A percentile compares a stretch with the other conserved stretches of the same genome.
These are phyloP conservation scores for Tricharina praecox DNA, from an alignment of 495 filamentous ascomycete genomes.

Conservation along the genomic window DNA sequence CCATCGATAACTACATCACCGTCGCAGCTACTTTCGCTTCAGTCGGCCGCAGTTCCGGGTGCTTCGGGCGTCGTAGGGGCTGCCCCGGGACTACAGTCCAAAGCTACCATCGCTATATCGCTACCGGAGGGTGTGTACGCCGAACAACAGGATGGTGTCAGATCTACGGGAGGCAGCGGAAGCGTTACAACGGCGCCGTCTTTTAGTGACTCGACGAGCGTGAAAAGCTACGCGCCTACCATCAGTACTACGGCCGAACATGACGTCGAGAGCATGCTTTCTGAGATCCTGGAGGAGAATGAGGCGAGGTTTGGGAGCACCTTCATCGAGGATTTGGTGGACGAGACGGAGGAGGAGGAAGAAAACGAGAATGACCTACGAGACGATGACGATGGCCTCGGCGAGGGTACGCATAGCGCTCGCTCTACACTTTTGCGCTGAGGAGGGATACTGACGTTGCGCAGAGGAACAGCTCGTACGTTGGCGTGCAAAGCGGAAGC, in stretches of 20 bases:
- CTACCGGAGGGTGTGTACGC: slow-evolving; percentile 25
- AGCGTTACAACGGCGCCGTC: slow-evolving; percentile 18
- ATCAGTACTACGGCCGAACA: slow-evolving; percentile 41
- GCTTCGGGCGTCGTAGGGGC: slow-evolving; percentile 6
- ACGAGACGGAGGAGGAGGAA: slow-evolving; percentile 40
- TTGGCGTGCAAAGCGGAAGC: slow-evolving; percentile 54
- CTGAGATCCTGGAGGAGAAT: slow-evolving; percentile 43
- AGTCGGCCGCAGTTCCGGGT: slow-evolving; percentile 3
- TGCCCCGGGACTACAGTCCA: slow-evolving; percentile 18
- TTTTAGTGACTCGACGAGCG: slow-evolving; percentile 52
- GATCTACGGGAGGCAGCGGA: slow-evolving; percentile 7
- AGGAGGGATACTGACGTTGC: background rate
- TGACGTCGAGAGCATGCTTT: slow-evolving; percentile 68
- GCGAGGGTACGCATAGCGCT: slow-evolving; percentile 45
- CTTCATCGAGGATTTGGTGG: slow-evolving; percentile 6
- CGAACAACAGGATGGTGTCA: slow-evolving; percentile 21
- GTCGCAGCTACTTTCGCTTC: slow-evolving; percentile 10
- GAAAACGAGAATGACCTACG: slow-evolving; percentile 70
- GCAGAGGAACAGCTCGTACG: slow-evolving; percentile 6
- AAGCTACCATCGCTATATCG: slow-evolving; percentile 25
- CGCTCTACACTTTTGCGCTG: slow-evolving; percentile 1
- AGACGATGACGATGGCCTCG: slow-evolving; percentile 27
- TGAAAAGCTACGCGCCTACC: slow-evolving; percentile 67
- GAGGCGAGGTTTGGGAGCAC: slow-evolving; percentile 29
- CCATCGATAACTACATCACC: slow-evolving; percentile 1